A percentile compares a stretch with the other conserved stretches of the same genome.
phyloP scores from a whole-genome alignment of 768 basidiomycete species.

The Trametes punicea region DNA sequence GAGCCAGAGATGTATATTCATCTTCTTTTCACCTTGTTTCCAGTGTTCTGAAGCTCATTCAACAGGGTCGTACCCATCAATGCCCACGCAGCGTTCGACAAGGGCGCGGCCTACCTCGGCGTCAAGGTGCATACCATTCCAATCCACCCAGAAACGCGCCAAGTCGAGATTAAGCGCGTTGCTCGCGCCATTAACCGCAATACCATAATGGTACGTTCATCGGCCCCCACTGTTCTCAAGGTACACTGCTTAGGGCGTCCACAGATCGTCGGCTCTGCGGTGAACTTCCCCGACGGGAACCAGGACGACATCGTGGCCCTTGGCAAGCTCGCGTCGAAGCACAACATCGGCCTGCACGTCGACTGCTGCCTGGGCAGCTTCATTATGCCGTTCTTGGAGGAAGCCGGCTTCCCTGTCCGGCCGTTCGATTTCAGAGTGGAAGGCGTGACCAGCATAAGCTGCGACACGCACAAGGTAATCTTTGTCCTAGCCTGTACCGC shows the following conservation, averaged over 20 bases:
- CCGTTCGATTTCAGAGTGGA: conserved; percentile 89
- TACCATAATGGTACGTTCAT: conserved; percentile 69
- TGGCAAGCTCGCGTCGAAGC: conserved; percentile 62
- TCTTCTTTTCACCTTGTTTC: neutral
- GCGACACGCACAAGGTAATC: conserved; percentile 91
- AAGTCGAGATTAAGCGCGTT: conserved; percentile 73
- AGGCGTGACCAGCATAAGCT: conserved; percentile 93
- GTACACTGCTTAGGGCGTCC: neutral
- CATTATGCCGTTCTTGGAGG: conserved; percentile 87
- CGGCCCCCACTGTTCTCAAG: neutral
- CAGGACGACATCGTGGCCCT: conserved; percentile 85
- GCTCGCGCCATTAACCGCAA: conserved; percentile 86
- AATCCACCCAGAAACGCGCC: conserved; percentile 71
- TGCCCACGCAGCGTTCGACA: conserved; percentile 94
- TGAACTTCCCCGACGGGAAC: conserved; percentile 84
- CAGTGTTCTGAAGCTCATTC: conserved; percentile 3
- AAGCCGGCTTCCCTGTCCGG: conserved; percentile 64
- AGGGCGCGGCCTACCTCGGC: conserved; percentile 82
- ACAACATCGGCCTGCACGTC: conserved; percentile 87
- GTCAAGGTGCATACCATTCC: conserved; percentile 90
- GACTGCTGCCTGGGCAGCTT: conserved; percentile 95
- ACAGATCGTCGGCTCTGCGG: conserved; percentile 79
- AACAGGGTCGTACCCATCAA: conserved; percentile 76
- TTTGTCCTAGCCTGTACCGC: too few species aligned
- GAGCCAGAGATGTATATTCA: conserved; percentile 84